Evolutionary conservation across 2,329 filamentous ascomycete species (phyloP), one percentile per base, ranked within the genome.

Genomic region (Fusarium heterosporum): DNA sequence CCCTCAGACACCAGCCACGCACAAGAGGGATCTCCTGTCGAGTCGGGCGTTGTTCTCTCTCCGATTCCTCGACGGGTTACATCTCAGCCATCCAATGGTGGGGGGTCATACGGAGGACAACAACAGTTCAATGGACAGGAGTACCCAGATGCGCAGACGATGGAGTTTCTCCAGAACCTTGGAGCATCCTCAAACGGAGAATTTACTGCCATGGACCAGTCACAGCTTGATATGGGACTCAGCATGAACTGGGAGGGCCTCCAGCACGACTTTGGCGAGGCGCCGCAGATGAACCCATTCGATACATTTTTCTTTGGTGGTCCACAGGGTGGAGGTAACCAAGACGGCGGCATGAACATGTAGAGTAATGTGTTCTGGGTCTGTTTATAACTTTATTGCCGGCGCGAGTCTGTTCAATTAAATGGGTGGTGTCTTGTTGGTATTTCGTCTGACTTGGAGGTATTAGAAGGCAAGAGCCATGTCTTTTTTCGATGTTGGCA

Each of bases 221-320:
- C 81, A 66, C 82, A 85, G 76, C 81, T 89, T 71, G 89, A 91
- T 66, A 82, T 92, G 43, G 89, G 88, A 0, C 89, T 89, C 66
- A 89, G 89, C 55, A 82, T 92, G 43, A 89, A 88, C 32, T 88
- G 87, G 85, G 83, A 88, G 61, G 82, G 83, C 13, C 81, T 88
- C 73, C 83, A 87, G 71, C 87, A 90, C 68, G 89, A 90, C 70
- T 90, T 84, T 59, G 82, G 82, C 58, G 85, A 88, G 45, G 82
- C 82, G 49, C 82, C 86, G 73, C 83, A 88, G 73, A 83, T 91
- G 72, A 86, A 91, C 59, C 84, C 89, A 0, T 92, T 93, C 76
- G 90, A 92, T 73, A 87, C 88, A 0, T 92, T 92, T 74, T 91
- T 91, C 79, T 91, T 91, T 74, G 89, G 89, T 1, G 85, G 84